Evolutionary conservation across 73 alveolate species (phyloP).

Genomic region (Paramecium biaurelia): DNA sequence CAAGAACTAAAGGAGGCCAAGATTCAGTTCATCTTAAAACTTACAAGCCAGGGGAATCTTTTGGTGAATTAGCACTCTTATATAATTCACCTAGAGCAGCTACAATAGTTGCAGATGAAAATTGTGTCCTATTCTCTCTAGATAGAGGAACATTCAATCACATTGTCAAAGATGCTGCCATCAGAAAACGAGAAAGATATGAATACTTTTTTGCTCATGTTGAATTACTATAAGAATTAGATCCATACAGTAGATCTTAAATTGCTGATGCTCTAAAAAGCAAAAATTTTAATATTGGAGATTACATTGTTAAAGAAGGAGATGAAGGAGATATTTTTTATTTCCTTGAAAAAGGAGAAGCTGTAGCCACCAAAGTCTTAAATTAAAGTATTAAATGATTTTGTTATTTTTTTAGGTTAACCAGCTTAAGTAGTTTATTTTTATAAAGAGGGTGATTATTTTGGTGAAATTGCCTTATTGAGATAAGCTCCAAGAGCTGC

Average conservation of each 20-base stretch:
- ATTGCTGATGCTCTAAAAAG: slow-evolving; percentile 85
- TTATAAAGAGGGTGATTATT: slow-evolving; percentile 90
- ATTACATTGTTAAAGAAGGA: slow-evolving; percentile 64
- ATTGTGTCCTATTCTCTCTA: slow-evolving; percentile 78
- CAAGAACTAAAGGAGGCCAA: slow-evolving; percentile 34
- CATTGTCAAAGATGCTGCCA: slow-evolving; percentile 91
- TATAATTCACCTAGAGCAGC: slow-evolving; percentile 96
- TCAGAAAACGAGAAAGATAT: slow-evolving; percentile 87
- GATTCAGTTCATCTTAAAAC: slow-evolving; percentile 68
- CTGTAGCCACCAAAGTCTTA: slow-evolving; percentile 70
- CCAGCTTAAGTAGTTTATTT: slow-evolving; percentile 84
- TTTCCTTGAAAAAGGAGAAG: slow-evolving; percentile 83
- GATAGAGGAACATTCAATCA: slow-evolving; percentile 94
- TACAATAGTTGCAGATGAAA: slow-evolving; percentile 81
- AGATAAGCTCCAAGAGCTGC: slow-evolving; percentile 96
- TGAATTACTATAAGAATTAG: slow-evolving; percentile 77
- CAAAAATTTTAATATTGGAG: slow-evolving; percentile 45
- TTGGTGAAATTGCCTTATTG: slow-evolving; percentile 96
- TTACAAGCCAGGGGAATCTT: slow-evolving; percentile 75
- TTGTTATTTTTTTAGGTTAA: too few relatives aligned
- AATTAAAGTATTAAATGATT: too few relatives aligned
- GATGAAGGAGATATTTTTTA: slow-evolving; percentile 79
- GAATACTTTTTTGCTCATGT: slow-evolving; percentile 81
- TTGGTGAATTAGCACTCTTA: slow-evolving; percentile 90
- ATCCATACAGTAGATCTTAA: slow-evolving; percentile 84